Conservation (phyloP, 1,284 basidiomycete species). For the Anthracocystis panici-leucophaei region DNA sequence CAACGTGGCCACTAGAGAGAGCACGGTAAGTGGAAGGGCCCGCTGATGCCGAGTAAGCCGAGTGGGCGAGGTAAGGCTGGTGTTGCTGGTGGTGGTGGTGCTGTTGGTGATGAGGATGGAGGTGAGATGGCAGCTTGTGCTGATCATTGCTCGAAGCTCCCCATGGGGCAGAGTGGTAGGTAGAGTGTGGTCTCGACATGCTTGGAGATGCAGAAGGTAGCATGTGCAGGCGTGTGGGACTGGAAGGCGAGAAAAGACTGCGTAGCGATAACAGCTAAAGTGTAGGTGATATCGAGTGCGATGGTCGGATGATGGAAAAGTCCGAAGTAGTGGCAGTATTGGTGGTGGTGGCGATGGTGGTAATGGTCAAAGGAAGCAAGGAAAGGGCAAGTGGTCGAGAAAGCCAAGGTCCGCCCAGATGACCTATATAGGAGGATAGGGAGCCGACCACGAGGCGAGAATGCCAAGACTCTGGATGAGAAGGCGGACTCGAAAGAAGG, state of each 20-base stretch:
- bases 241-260: background rate
- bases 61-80: slow-evolving; percentile 28
- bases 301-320: background rate
- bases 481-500: slow-evolving; percentile 1
- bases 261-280: background rate
- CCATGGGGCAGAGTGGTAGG: slow-evolving; percentile 37
- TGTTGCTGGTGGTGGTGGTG: slow-evolving; percentile 14
- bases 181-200: slow-evolving; percentile 43
- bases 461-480: slow-evolving; percentile 27
- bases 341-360: background rate
- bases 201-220: slow-evolving; percentile 15
- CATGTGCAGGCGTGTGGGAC: background rate
- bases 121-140: slow-evolving; percentile 17
- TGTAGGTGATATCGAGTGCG: background rate
- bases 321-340: no score
- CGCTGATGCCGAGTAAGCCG: slow-evolving; percentile 39
- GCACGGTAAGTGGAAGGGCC: slow-evolving; percentile 52
- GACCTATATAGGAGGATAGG: slow-evolving; percentile 28
- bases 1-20: slow-evolving; percentile 35
- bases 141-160: slow-evolving; percentile 19
- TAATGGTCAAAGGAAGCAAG: slow-evolving; percentile 20
- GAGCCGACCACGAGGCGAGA: slow-evolving; percentile 28
- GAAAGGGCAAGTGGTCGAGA: background rate
- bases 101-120: slow-evolving; percentile 22
- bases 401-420: slow-evolving; percentile 1